Conservation (phyloP, 2,329 filamentous ascomycete genomes). For the Trichophaea hybrida region DNA sequence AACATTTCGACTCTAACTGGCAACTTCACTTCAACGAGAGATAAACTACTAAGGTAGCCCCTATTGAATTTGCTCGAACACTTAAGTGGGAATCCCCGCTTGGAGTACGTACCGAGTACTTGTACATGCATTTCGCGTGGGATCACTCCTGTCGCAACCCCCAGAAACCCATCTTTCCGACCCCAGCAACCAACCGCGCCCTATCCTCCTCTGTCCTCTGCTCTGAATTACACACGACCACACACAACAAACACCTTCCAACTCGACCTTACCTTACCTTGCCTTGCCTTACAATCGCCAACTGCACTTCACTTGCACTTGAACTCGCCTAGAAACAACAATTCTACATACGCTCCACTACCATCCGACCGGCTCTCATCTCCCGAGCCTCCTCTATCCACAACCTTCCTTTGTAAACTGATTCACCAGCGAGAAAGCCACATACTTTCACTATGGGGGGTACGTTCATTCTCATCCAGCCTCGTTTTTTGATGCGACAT, state of each 20-base stretch:
- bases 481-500: background rate
- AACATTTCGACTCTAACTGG: no score
- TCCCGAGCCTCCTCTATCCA: background rate
- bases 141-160: no score
- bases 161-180: no score
- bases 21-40: no score
- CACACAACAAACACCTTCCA: background rate
- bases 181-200: no score
- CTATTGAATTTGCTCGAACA: no score
- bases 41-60: no score
- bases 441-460: background rate
- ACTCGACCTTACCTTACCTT: background rate
- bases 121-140: no score
- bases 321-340: background rate
- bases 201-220: no score
- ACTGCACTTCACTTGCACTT: background rate
- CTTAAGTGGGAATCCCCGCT: no score
- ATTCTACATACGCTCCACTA: background rate
- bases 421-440: background rate
- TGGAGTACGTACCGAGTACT: no score
- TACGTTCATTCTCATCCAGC: background rate
- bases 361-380: background rate
- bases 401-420: background rate
- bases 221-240: background rate
- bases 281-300: background rate